Percentiles rank a stretch among this genome's conserved stretches.
Evolutionary conservation across 257 asterid genomes (phyloP).

Genomic region (Catharanthus roseus): DNA sequence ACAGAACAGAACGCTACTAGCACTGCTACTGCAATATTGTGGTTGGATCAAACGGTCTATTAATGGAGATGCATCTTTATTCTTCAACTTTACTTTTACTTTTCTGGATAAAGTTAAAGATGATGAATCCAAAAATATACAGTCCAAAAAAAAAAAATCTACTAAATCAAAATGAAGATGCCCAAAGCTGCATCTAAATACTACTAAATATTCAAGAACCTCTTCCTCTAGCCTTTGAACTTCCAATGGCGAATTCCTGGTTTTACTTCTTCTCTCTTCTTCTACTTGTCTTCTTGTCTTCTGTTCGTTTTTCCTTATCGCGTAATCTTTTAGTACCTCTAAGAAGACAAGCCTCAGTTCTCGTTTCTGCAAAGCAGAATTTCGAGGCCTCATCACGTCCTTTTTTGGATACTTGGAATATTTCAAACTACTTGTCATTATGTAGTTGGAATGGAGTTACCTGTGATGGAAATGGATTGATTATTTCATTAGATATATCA

Average conservation of each 20-base stretch:
- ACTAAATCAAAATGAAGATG: constrained; percentile 6
- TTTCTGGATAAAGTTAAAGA: constrained; percentile 39
- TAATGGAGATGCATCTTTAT: constrained; percentile 31
- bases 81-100: constrained; percentile 34
- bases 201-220: constrained; percentile 15
- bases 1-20: constrained; percentile 1
- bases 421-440: constrained; percentile 27
- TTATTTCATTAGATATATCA: constrained; percentile 34
- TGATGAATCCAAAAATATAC: constrained; percentile 28
- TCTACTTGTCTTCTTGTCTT: constrained; percentile 17
- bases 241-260: constrained; percentile 22
- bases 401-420: constrained; percentile 27
- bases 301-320: constrained; percentile 15
- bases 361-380: constrained; percentile 23
- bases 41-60: constrained; percentile 18
- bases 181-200: constrained; percentile 12
- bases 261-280: constrained; percentile 12
- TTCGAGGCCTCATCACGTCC: constrained; percentile 20
- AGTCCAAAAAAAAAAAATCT: not conserved
- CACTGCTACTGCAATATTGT: constrained; percentile 2
- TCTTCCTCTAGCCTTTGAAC: not conserved
- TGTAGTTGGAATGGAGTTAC: constrained; percentile 35
- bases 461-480: constrained; percentile 27
- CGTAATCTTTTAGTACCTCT: constrained; percentile 12
- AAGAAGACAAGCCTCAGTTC: constrained; percentile 31